Percentiles rank a stretch among this genome's conserved stretches.
These are phyloP conservation scores for Paramyrothecium sp. DNA, from an alignment of 2,329 filamentous ascomycete species.

Conservation along the genomic window DNA sequence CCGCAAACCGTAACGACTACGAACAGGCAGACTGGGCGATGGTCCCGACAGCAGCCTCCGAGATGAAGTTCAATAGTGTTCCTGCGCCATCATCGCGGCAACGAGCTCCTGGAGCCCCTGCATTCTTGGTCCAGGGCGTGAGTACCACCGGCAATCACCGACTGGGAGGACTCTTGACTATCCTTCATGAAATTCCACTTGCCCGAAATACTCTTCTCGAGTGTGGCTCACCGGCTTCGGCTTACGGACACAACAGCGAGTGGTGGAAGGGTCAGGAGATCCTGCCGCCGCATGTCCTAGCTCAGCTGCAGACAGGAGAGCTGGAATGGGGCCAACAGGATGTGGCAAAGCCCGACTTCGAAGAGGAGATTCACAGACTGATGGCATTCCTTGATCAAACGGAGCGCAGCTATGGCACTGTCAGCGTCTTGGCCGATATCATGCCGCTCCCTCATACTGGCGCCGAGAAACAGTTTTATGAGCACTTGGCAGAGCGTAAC, in stretches of 20 bases:
- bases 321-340: conserved; percentile 23
- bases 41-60: conserved; percentile 39
- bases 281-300: conserved; percentile 33
- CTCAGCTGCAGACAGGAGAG: conserved; percentile 28
- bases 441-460: conserved; percentile 30
- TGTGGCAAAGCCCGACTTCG: conserved; percentile 35
- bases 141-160: conserved; percentile 34
- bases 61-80: conserved; percentile 13
- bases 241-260: conserved; percentile 54
- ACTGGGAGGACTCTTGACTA: conserved; percentile 55
- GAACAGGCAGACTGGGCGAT: conserved; percentile 58
- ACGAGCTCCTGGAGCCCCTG: conserved; percentile 41
- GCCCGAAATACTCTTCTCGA: conserved; percentile 54
- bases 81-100: conserved; percentile 41
- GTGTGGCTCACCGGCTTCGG: conserved; percentile 35
- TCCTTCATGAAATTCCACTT: conserved; percentile 59
- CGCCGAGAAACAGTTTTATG: conserved; percentile 43
- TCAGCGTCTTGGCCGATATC: conserved; percentile 43
- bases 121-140: conserved; percentile 45
- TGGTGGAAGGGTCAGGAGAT: conserved; percentile 64
- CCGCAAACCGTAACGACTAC: conserved; percentile 55
- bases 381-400: conserved; percentile 63
- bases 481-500: conserved; percentile 32
- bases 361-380: conserved; percentile 58
- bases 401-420: conserved; percentile 58